Evolutionary conservation across 805 yeast species (phyloP), one percentile per base, ranked within the genome.

Genomic region (Yarrowia osloensis): DNA sequence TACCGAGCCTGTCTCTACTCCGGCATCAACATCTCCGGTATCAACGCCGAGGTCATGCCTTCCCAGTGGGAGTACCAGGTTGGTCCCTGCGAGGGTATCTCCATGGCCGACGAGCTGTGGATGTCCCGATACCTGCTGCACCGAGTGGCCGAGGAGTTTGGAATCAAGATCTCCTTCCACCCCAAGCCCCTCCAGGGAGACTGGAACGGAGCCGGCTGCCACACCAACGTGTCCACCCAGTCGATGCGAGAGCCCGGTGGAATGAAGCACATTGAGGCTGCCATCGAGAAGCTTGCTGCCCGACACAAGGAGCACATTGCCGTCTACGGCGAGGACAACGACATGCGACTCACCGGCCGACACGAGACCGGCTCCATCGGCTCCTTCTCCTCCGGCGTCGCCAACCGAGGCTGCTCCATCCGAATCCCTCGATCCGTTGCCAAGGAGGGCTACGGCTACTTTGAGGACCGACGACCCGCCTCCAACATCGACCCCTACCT

Each of bases 161-260:
- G 97, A 79, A 96, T 95, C 79, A 93, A 92, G 89, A 94, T 95
- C 74, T 91, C 98, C 55, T 88, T 93, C 89, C 99, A 95, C 87
- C 99, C 99, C 81, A 95, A 95, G 86, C 98, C 99, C 74, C 86
- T 95, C 80, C 86, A 88, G 84, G 98, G 98, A 75, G 98, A 94
- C 83, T 95, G 98, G 98, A 95, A 95, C 80, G 99, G 99, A 84
- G 98, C 99, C 80, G 99, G 99, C 76, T 94, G 98, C 85, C 99
- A 95, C 83, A 95, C 99, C 79, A 95, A 95, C 80, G 98, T 95
- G 70, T 92, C 98, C 59, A 95, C 99, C 75, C 85, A 84, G 80
- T 77, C 77, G 63, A 95, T 94, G 98, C 92, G 99, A 85, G 79
- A 77, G 40, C 90, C 91, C 78, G 99, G 99, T 80, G 99, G 99